Conservation (phyloP, 352 stramenopile genomes). For the Globisporangium radiosum region DNA sequence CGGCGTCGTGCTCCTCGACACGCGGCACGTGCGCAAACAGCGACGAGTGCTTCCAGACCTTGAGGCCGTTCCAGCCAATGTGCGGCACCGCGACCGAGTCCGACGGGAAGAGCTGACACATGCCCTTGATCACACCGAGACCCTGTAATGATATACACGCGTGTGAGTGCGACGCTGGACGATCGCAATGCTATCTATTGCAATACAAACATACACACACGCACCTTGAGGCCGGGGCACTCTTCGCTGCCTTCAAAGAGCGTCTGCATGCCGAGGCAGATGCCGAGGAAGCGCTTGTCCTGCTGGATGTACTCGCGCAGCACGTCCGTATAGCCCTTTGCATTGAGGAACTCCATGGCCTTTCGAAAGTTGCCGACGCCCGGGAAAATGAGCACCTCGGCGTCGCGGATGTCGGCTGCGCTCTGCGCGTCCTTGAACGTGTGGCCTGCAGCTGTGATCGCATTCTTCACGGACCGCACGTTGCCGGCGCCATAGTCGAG, state of each 20-base stretch:
- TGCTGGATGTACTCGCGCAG: conserved; percentile 84
- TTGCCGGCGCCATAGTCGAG: conserved; percentile 99
- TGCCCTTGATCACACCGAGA: conserved; percentile 91
- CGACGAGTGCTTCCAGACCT: conserved; percentile 78
- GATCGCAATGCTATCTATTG: not conserved
- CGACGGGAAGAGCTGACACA: conserved; percentile 86
- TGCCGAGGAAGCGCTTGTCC: conserved; percentile 93
- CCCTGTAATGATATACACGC: conserved; percentile 28
- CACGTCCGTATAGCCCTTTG: conserved; percentile 83
- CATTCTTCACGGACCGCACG: conserved; percentile 96
- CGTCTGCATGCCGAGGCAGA: conserved; percentile 98
- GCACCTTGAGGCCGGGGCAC: conserved; percentile 53
- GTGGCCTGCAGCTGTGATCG: conserved; percentile 88
- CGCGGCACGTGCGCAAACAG: conserved; percentile 47
- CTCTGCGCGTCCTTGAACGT: conserved; percentile 82
- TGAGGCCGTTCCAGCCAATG: conserved; percentile 98
- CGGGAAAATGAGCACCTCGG: conserved; percentile 85
- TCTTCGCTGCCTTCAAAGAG: conserved; percentile 97
- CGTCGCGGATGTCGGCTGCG: conserved; percentile 87
- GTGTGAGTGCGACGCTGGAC: conserved; percentile 1
- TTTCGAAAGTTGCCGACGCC: conserved; percentile 78
- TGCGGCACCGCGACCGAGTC: conserved; percentile 88
- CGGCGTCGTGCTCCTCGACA: conserved; percentile 22
- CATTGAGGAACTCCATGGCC: conserved; percentile 91
- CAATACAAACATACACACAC: not conserved